Conservation (phyloP, 306 rosid genomes). For the Benincasa hispida region DNA sequence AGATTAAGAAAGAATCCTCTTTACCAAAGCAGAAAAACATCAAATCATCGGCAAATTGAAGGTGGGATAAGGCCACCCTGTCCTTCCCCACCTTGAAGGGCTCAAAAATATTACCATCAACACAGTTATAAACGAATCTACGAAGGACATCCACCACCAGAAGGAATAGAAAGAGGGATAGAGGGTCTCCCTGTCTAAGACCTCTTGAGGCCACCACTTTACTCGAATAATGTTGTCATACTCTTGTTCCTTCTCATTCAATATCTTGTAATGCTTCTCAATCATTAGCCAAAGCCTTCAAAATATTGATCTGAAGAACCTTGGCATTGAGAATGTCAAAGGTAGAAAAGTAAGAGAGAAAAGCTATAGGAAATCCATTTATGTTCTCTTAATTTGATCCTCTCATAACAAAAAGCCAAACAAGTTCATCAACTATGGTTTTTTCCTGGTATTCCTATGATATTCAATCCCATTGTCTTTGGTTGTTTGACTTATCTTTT, state of each 20-base stretch:
- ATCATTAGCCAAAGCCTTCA: not conserved
- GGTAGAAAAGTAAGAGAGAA: not conserved
- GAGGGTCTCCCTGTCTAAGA: no score
- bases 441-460: not conserved
- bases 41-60: no score
- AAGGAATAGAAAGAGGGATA: no score
- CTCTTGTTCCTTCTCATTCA: not conserved
- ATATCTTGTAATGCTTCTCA: not conserved
- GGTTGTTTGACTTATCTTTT: not conserved
- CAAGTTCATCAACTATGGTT: not conserved
- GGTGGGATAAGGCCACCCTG: no score
- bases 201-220: no score
- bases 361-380: not conserved
- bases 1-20: no score
- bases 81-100: no score
- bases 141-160: no score
- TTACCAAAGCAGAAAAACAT: no score
- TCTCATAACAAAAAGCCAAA: not conserved
- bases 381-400: not conserved
- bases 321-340: not conserved
- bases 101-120: no score
- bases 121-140: no score
- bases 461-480: not conserved
- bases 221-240: not conserved
- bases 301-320: not conserved